These are phyloP conservation scores for Globisporangium splendens DNA, from an alignment of 352 stramenopile genomes.

Conservation along the genomic window DNA sequence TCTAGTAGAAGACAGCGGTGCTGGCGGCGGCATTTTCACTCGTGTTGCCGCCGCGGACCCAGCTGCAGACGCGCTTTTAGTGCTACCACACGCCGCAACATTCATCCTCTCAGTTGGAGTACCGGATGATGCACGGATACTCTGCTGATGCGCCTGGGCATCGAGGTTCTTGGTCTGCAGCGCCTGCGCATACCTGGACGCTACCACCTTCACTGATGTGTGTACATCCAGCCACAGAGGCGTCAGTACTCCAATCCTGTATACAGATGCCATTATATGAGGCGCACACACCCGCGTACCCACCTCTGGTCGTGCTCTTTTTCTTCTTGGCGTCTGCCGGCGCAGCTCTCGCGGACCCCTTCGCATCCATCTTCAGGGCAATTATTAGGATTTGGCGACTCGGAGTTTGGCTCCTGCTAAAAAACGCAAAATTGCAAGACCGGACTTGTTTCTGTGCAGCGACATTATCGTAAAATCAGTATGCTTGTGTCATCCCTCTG, in stretches of 20 bases:
- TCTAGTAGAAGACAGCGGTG: not conserved
- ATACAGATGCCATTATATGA: no score
- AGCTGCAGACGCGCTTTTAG: not conserved
- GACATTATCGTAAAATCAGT: no score
- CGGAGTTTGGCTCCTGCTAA: not conserved
- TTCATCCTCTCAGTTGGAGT: not conserved
- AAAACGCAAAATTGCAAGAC: not conserved
- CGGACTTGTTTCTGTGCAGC: not conserved
- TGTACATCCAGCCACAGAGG: not conserved
- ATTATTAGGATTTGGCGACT: not conserved
- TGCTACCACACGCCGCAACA: not conserved
- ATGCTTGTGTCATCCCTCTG: not conserved
- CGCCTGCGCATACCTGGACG: conserved; percentile 54
- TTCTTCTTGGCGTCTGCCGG: conserved; percentile 13
- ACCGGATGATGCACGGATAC: not conserved
- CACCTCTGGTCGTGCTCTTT: conserved; percentile 8
- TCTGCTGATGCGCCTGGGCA: conserved; percentile 9
- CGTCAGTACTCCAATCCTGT: not conserved
- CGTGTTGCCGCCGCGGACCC: not conserved
- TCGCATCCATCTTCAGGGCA: conserved; percentile 7
- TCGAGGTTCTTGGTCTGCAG: conserved; percentile 39
- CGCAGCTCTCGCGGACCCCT: not conserved
- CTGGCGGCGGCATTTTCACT: not conserved
- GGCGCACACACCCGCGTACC: not conserved
- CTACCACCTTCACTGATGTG: conserved; percentile 47